These are phyloP conservation scores for Trapa bicornis DNA, from an alignment of 345 rosid species.

Conservation along the genomic window DNA sequence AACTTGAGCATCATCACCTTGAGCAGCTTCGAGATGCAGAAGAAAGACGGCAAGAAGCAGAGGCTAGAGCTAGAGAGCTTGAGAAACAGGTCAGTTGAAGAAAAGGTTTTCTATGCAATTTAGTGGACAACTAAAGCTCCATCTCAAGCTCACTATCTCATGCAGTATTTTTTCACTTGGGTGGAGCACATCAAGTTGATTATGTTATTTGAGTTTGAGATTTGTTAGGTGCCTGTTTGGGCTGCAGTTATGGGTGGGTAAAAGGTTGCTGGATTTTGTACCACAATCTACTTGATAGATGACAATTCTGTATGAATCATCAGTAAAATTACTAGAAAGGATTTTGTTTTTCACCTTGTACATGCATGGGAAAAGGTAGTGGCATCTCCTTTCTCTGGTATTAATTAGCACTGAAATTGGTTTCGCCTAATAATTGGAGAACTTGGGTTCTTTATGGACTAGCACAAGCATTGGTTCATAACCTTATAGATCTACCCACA, in stretches of 20 bases:
- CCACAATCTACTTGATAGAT: not conserved
- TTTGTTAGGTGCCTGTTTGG: not conserved
- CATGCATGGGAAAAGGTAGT: not conserved
- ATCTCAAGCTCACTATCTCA: not conserved
- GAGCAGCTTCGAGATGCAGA: slow-evolving; percentile 71
- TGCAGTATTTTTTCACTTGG: not conserved
- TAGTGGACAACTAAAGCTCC: not conserved
- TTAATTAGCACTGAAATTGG: too few relatives aligned
- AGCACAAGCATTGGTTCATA: not conserved
- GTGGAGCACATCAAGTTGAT: not conserved
- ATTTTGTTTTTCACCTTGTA: not conserved
- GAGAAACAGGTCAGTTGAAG: slow-evolving; percentile 70
- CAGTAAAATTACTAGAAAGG: not conserved
- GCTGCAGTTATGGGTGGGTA: not conserved
- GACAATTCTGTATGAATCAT: not conserved
- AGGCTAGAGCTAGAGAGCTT: slow-evolving; percentile 87
- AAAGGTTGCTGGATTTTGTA: not conserved
- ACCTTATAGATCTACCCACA: not conserved
- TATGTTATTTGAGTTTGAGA: not conserved
- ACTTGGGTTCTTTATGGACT: not conserved
- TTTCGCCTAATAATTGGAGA: not conserved
- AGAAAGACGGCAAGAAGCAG: slow-evolving; percentile 76
- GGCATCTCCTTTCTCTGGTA: not conserved
- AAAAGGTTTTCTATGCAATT: too few relatives aligned
- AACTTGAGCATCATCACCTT: not conserved